Conservation (phyloP, 1,139 yeast species). For the Geotrichum australiense region DNA sequence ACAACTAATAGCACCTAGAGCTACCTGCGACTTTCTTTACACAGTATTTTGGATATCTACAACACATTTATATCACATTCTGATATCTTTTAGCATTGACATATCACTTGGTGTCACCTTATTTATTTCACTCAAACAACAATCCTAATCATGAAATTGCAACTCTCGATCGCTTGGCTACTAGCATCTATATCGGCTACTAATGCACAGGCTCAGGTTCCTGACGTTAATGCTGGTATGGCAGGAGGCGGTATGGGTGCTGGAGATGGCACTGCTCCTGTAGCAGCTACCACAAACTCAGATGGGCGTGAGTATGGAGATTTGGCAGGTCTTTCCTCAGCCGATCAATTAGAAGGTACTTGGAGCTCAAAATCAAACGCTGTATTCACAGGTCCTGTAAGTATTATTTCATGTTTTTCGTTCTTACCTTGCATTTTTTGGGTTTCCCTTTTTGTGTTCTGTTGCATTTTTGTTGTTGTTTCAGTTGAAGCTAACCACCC, state of each 20-base stretch:
- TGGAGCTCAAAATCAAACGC: constrained; percentile 93
- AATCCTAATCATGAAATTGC: constrained; percentile 1
- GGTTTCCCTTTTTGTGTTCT: not conserved
- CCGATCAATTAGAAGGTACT: constrained; percentile 53
- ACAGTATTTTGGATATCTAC: too few species aligned
- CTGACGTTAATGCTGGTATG: not conserved
- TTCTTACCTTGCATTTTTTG: not conserved
- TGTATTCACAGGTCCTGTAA: constrained; percentile 84
- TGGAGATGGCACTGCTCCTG: constrained; percentile 2
- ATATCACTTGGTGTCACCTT: not conserved
- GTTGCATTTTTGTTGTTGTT: not conserved
- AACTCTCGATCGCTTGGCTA: not conserved
- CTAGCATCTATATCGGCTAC: constrained; percentile 2
- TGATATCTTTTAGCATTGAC: not conserved
- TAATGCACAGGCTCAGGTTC: constrained; percentile 4
- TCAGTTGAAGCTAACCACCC: constrained; percentile 3
- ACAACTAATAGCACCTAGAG: too few species aligned
- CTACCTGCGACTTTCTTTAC: too few species aligned
- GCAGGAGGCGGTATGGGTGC: constrained; percentile 12
- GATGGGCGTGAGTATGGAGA: constrained; percentile 7
- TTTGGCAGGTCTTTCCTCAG: constrained; percentile 7
- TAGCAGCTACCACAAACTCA: constrained; percentile 3
- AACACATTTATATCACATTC: too few species aligned
- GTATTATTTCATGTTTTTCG: constrained; percentile 19
- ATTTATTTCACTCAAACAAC: not conserved